phyloP scores from a whole-genome alignment of 495 filamentous ascomycete genomes.

The Penicillium verhagenii region DNA sequence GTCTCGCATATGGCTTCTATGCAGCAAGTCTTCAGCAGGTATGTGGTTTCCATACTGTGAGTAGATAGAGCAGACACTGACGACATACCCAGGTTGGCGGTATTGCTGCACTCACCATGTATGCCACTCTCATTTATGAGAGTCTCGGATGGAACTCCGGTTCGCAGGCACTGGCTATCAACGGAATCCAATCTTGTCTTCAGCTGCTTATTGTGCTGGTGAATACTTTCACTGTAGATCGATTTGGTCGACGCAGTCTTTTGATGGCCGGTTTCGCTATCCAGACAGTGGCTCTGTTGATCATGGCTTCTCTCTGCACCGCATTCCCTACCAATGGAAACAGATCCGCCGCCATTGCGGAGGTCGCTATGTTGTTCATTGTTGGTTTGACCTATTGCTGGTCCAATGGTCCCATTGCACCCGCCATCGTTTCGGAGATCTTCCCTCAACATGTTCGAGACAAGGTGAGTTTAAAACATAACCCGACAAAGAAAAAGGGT shows the following conservation, averaged over 20 bases:
- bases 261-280: conserved; percentile 34
- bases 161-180: conserved; percentile 34
- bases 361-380: conserved; percentile 39
- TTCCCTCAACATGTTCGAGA: conserved; percentile 39
- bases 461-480: conserved; percentile 18
- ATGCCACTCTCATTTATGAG: conserved; percentile 38
- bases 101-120: conserved; percentile 30
- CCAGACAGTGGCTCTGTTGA: conserved; percentile 29
- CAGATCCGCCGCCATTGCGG: conserved; percentile 31
- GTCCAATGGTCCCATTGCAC: conserved; percentile 36
- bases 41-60: not conserved
- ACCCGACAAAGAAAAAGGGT: no score
- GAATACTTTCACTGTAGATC: conserved; percentile 40
- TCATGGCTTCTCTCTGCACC: conserved; percentile 33
- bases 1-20: conserved; percentile 34
- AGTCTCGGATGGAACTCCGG: conserved; percentile 36
- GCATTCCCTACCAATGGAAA: conserved; percentile 34
- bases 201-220: conserved; percentile 38
- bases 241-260: conserved; percentile 32
- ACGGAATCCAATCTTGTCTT: conserved; percentile 36
- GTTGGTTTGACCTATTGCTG: conserved; percentile 39
- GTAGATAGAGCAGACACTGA: not conserved
- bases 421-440: conserved; percentile 34
- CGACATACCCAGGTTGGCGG: conserved; percentile 11
- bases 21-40: conserved; percentile 34